Evolutionary conservation across 2,329 filamentous ascomycete genomes (phyloP).

Genomic region (Rhynchosporium graminicola): DNA sequence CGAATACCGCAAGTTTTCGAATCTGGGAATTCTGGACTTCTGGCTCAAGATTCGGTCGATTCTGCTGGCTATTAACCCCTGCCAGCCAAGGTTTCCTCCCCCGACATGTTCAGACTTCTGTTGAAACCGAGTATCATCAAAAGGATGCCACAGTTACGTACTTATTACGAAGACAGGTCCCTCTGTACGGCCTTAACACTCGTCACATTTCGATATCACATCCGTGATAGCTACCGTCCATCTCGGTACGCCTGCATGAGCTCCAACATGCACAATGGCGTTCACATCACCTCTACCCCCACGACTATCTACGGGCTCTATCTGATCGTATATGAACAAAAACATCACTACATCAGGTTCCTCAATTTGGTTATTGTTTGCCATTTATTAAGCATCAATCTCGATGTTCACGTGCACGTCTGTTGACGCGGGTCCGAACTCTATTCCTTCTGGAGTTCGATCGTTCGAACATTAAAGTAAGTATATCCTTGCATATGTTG

Average conservation of each 20-base stretch:
- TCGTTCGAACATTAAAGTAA: neutral
- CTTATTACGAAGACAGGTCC: too few species aligned
- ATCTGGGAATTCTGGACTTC: too few species aligned
- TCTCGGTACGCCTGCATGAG: neutral
- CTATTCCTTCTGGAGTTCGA: neutral
- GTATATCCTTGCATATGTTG: neutral
- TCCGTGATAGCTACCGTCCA: neutral
- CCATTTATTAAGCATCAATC: too few species aligned
- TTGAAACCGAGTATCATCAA: too few species aligned
- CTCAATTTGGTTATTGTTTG: too few species aligned
- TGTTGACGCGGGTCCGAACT: conserved; percentile 4
- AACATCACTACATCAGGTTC: neutral
- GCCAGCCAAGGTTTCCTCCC: too few species aligned
- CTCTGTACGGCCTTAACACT: too few species aligned
- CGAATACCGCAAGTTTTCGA: too few species aligned
- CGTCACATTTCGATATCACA: neutral
- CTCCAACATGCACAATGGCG: neutral
- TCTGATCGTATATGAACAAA: neutral
- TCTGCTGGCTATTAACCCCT: too few species aligned
- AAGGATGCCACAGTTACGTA: too few species aligned
- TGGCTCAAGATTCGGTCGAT: too few species aligned
- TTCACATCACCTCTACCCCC: neutral
- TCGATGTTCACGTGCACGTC: neutral
- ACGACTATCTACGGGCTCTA: neutral
- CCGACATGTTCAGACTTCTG: too few species aligned